These are phyloP conservation scores for Aureobasidium zeae DNA, from an alignment of 2,329 filamentous ascomycete species.

Conservation along the genomic window DNA sequence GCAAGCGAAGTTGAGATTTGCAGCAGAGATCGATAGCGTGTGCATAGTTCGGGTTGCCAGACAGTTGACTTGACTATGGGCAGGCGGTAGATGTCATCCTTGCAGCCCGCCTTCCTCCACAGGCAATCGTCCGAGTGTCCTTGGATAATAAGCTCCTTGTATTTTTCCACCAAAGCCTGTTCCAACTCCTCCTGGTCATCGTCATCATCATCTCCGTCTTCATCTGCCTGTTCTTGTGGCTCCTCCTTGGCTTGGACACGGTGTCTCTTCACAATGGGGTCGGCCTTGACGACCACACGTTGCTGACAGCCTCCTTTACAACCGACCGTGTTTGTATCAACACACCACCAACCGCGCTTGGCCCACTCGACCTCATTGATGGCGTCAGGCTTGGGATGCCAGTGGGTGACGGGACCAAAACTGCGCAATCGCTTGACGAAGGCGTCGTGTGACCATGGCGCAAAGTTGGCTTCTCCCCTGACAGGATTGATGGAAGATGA, in stretches of 20 bases:
- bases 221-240: constrained; percentile 39
- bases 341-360: constrained; percentile 82
- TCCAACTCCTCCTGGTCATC: constrained; percentile 37
- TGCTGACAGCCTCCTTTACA: constrained; percentile 74
- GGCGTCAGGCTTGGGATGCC: constrained; percentile 81
- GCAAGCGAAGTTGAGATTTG: constrained; percentile 22
- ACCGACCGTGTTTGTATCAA: constrained; percentile 70
- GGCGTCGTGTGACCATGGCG: constrained; percentile 73
- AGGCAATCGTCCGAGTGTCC: constrained; percentile 74
- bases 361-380: constrained; percentile 93
- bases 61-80: constrained; percentile 31
- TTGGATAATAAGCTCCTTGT: constrained; percentile 60
- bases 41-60: constrained; percentile 28
- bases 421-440: constrained; percentile 75
- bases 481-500: constrained; percentile 12
- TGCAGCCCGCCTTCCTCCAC: constrained; percentile 82
- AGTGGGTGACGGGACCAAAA: constrained; percentile 83
- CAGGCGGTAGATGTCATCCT: constrained; percentile 60
- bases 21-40: constrained; percentile 23
- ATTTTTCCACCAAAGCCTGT: constrained; percentile 64
- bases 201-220: constrained; percentile 24
- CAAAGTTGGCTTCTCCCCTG: constrained; percentile 54
- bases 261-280: constrained; percentile 12
- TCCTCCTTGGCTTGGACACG: constrained; percentile 1
- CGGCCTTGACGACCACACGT: constrained; percentile 65